Evolutionary conservation across 805 yeast genomes (phyloP).

Genomic region (Starmera dryadoides): DNA sequence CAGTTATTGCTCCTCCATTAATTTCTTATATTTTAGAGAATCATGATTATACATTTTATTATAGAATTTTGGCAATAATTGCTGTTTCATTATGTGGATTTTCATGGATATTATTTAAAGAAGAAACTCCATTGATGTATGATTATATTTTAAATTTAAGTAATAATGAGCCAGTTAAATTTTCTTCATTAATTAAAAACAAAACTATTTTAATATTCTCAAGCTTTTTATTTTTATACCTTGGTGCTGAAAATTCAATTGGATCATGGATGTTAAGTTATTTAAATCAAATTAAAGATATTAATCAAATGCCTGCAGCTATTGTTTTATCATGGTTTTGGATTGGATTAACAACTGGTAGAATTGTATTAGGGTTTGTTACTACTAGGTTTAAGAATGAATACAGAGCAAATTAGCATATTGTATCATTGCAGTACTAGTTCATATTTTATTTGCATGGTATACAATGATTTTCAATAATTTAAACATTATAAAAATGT

Average conservation of each 20-base stretch:
- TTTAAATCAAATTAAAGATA: conserved; percentile 47
- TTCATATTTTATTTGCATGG: conserved; percentile 31
- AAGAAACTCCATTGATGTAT: conserved; percentile 32
- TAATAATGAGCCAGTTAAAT: conserved; percentile 3
- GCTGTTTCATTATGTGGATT: neutral
- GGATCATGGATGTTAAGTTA: conserved; percentile 71
- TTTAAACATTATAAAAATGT: conserved; percentile 26
- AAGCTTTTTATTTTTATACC: conserved; percentile 48
- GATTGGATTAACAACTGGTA: conserved; percentile 63
- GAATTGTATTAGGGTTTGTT: conserved; percentile 49
- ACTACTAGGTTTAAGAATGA: conserved; percentile 42
- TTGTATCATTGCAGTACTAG: conserved; percentile 12
- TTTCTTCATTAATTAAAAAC: conserved; percentile 19
- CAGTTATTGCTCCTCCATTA: conserved; percentile 60
- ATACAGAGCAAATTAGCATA: conserved; percentile 26
- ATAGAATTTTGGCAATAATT: neutral
- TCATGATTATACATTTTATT: conserved; percentile 2
- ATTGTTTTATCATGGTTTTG: conserved; percentile 65
- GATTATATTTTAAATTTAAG: neutral
- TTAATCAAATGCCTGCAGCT: conserved; percentile 40
- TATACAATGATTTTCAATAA: neutral
- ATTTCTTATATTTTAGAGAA: conserved; percentile 36
- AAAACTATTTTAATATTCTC: conserved; percentile 41
- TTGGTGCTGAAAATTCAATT: conserved; percentile 62
- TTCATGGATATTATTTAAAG: conserved; percentile 37